phyloP scores from a whole-genome alignment of 805 yeast genomes.

The Saturnispora zaruensis region DNA sequence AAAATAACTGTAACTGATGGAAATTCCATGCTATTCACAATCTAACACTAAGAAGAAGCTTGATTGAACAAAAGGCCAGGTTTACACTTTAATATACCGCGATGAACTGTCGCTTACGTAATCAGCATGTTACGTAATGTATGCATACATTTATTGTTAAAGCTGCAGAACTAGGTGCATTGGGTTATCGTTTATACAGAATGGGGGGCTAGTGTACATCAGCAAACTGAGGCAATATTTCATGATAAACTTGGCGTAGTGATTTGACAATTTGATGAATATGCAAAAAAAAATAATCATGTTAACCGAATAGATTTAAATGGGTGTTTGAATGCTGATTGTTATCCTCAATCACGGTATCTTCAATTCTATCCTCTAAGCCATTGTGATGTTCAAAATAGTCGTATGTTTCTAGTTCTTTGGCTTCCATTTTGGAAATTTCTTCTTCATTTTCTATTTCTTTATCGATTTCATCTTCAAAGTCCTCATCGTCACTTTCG shows the following conservation, averaged over 20 bases:
- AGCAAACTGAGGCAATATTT: too few relatives aligned
- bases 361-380: conserved; percentile 10
- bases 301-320: conserved; percentile 16
- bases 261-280: neutral
- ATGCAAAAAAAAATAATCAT: neutral
- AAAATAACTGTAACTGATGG: conserved; percentile 44
- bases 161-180: neutral
- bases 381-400: conserved; percentile 20
- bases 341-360: neutral
- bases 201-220: neutral
- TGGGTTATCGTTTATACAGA: neutral
- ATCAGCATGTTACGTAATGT: neutral
- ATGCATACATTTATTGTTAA: neutral
- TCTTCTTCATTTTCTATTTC: neutral
- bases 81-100: neutral
- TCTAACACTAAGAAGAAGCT: neutral
- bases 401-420: conserved; percentile 14
- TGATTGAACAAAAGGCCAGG: neutral
- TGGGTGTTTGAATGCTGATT: conserved; percentile 5
- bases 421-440: neutral
- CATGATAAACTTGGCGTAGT: too few relatives aligned
- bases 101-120: neutral
- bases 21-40: conserved; percentile 14
- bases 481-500: conserved; percentile 13
- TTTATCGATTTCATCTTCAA: conserved; percentile 1